Percentiles rank a stretch among this genome's conserved stretches.
phyloP scores from a whole-genome alignment of 2,329 filamentous ascomycete genomes.

The Pyricularia pennisetigena region DNA sequence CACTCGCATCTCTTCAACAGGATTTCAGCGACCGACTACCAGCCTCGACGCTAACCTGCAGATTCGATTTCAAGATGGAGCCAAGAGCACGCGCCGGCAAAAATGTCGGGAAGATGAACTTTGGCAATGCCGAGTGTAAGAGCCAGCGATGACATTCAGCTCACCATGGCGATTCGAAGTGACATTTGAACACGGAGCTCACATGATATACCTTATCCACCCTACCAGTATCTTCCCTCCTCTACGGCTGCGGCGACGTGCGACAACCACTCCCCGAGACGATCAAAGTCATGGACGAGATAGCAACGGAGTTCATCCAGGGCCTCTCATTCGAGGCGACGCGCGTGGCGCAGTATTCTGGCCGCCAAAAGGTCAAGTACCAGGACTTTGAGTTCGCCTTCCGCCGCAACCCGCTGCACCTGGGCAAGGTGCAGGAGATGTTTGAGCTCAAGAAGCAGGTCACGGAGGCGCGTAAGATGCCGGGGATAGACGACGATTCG shows the following conservation, averaged over 20 bases:
- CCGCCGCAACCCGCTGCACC: conserved; percentile 71
- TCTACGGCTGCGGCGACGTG: conserved; percentile 74
- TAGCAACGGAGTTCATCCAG: conserved; percentile 93
- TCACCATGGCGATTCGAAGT: background rate
- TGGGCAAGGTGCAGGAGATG: conserved; percentile 84
- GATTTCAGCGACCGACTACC: background rate
- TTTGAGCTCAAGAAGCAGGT: conserved; percentile 82
- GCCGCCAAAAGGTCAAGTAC: conserved; percentile 93
- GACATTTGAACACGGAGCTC: background rate
- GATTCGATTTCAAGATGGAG: conserved; percentile 46
- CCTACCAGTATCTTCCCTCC: conserved; percentile 55
- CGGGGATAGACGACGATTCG: conserved; percentile 53
- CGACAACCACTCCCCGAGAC: conserved; percentile 72
- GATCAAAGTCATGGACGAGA: conserved; percentile 81
- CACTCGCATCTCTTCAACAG: background rate
- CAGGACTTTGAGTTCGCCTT: conserved; percentile 96
- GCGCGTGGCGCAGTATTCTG: conserved; percentile 72
- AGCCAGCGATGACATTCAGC: conserved; percentile 8
- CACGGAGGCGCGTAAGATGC: conserved; percentile 69
- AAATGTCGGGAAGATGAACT: conserved; percentile 78
- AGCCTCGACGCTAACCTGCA: background rate
- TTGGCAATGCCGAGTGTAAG: conserved; percentile 61
- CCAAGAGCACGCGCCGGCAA: conserved; percentile 67
- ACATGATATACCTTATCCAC: conserved; percentile 1
- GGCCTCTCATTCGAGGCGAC: conserved; percentile 87